Evolutionary conservation across 140 eudicot species (phyloP), one percentile per base, ranked within the genome.

Genomic region (Anethum foeniculum): DNA sequence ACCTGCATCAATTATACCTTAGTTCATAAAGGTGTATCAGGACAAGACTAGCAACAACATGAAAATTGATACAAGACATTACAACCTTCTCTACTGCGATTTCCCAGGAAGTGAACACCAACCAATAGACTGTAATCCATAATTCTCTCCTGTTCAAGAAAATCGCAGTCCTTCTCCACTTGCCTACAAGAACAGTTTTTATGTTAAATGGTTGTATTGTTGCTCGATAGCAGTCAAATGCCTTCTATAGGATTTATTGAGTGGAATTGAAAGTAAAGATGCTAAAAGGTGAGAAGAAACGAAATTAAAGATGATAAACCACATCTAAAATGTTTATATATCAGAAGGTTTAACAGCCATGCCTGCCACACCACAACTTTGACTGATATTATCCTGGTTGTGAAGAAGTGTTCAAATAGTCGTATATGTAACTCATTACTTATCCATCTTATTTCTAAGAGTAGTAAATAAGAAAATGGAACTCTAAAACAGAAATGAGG

Each of bases 51-150:
- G 43, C 23, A 32, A 68, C 8, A 68, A 68, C 2, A 13, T 28
- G 74, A 32, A 32, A 34, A 30, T 12, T 11, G 12, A 68, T 6
- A 68, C 0, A 44, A 32, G 67, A 84, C 84, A 6, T 78, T 81
- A 11, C 88, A 79, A 79, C 84, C 79, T 23, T 83, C 90, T 49
- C 86, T 89, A 43, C 85, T 80, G 74, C 71, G 18, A 30, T 85
- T 60, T 88, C 89, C 91, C 56, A 77, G 88, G 78, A 91, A 86
- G 81, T 93, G 92, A 77, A 93, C 79, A 36, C 98, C 98, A 11
- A 93, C 89, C 54, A 93, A 83, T 76, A 93, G 98, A 82, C 98
- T 93, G 80, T 93, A 93, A 79, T 93, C 97, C 98, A 93, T 93
- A 78, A 90, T 90, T 80, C 94, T 88, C 82, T 88, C 91, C 13